Conservation (phyloP, 306 rosid genomes). For the Begonia masoniana region DNA sequence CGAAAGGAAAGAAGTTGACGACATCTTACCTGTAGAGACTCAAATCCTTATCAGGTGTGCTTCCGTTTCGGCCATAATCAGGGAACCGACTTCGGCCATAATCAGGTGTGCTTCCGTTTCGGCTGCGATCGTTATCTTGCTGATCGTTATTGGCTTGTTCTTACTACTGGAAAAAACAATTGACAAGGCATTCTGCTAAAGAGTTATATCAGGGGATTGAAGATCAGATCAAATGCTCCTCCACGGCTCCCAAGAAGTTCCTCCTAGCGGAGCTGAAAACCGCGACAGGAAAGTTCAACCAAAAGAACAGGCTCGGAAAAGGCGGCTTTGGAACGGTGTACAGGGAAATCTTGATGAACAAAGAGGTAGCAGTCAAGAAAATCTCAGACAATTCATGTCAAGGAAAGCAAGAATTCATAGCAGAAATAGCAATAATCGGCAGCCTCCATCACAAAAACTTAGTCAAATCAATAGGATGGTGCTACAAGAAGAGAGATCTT, state of each 20-base stretch:
- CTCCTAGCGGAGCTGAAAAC: slow-evolving; percentile 26
- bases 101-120: slow-evolving; percentile 16
- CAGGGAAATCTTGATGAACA: slow-evolving; percentile 32
- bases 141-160: slow-evolving; percentile 12
- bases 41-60: no score
- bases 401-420: slow-evolving; percentile 69
- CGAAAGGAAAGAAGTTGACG: no score
- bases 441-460: slow-evolving; percentile 62
- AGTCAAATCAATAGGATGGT: slow-evolving; percentile 78
- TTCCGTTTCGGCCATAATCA: no score
- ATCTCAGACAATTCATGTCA: slow-evolving; percentile 50
- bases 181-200: slow-evolving; percentile 11
- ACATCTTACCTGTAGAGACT: no score
- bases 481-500: slow-evolving; percentile 57
- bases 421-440: slow-evolving; percentile 76
- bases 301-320: slow-evolving; percentile 51
- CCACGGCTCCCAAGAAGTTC: slow-evolving; percentile 44
- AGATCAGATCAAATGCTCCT: slow-evolving; percentile 36
- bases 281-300: slow-evolving; percentile 51
- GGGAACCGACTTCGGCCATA: slow-evolving; percentile 7
- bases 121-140: slow-evolving; percentile 1
- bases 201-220: slow-evolving; percentile 42
- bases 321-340: slow-evolving; percentile 85
- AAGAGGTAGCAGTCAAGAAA: slow-evolving; percentile 61
- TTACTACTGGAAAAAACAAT: slow-evolving; percentile 14